Percentiles rank a stretch among this genome's conserved stretches.
Evolutionary conservation across 2,329 filamentous ascomycete species (phyloP).

Genomic region (Lachnellula occidentalis): DNA sequence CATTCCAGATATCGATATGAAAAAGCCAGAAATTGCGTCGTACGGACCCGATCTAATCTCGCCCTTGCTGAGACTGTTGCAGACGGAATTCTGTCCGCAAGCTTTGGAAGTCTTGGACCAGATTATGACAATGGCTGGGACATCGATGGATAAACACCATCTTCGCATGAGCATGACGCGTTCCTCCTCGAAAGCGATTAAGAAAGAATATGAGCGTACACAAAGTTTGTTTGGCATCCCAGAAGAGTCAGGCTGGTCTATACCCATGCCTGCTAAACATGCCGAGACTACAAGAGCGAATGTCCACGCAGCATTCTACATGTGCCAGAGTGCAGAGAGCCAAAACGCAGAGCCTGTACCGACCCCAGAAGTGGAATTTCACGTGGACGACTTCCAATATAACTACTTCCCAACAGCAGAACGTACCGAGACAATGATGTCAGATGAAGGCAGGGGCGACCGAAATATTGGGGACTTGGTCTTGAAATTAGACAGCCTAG

Average conservation of each 20-base stretch:
- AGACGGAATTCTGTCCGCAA: slow-evolving; percentile 90
- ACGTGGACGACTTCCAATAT: slow-evolving; percentile 70
- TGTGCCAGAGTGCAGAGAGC: slow-evolving; percentile 65
- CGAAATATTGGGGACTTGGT: slow-evolving; percentile 78
- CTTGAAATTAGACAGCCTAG: slow-evolving; percentile 69
- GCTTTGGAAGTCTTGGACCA: slow-evolving; percentile 88
- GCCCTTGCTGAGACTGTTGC: slow-evolving; percentile 78
- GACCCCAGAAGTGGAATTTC: slow-evolving; percentile 85
- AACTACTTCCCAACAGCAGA: slow-evolving; percentile 58
- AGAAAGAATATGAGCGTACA: slow-evolving; percentile 91
- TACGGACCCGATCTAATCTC: slow-evolving; percentile 95
- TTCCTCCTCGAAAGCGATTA: slow-evolving; percentile 74
- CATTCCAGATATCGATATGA: slow-evolving; percentile 89
- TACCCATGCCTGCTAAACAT: slow-evolving; percentile 86
- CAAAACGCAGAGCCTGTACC: slow-evolving; percentile 56
- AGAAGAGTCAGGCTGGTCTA: slow-evolving; percentile 91
- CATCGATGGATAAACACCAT: slow-evolving; percentile 89
- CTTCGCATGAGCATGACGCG: slow-evolving; percentile 97
- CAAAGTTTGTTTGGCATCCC: slow-evolving; percentile 96
- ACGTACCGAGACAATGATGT: slow-evolving; percentile 87
- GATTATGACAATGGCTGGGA: slow-evolving; percentile 89
- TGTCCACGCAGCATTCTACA: slow-evolving; percentile 94
- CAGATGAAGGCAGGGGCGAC: slow-evolving; percentile 62
- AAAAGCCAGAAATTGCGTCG: slow-evolving; percentile 78
- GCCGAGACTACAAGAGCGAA: slow-evolving; percentile 82